These are phyloP conservation scores for Mycena albidolilacea DNA, from an alignment of 768 basidiomycete genomes.

Conservation along the genomic window DNA sequence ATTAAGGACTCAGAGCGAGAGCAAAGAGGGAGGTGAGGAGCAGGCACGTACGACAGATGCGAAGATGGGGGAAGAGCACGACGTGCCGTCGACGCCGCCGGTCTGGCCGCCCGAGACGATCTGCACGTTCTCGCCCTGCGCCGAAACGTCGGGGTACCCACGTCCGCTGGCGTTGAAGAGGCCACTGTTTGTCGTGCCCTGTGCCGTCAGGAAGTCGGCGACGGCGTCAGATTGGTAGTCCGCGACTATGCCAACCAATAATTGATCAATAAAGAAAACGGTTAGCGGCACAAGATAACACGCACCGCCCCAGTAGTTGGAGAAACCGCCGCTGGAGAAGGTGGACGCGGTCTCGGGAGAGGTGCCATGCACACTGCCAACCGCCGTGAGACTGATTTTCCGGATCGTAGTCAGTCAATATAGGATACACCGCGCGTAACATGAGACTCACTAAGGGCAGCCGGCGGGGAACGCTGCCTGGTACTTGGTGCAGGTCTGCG, in stretches of 20 bases:
- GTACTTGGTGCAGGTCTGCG: constrained; percentile 22
- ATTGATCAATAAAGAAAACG: no score
- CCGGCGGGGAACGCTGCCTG: constrained; percentile 21
- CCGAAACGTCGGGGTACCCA: constrained; percentile 47
- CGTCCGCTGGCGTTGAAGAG: constrained; percentile 50
- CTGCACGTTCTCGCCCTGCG: constrained; percentile 21
- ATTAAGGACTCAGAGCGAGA: no score
- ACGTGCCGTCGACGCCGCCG: constrained; percentile 23
- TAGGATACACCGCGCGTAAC: no score
- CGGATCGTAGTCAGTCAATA: no score
- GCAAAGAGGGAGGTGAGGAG: no score
- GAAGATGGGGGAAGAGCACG: constrained; percentile 39
- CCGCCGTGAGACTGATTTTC: background rate
- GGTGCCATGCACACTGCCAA: constrained; percentile 17
- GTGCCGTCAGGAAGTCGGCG: constrained; percentile 38
- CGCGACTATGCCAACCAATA: background rate
- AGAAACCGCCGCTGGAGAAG: constrained; percentile 29
- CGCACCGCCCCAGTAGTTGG: constrained; percentile 5
- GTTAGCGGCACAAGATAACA: background rate
- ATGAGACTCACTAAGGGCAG: constrained; percentile 8
- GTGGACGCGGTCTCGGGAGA: constrained; percentile 14
- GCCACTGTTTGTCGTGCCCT: constrained; percentile 44
- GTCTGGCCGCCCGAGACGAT: background rate
- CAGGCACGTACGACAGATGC: constrained; percentile 31
- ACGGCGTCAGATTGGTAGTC: constrained; percentile 46